Evolutionary conservation across 768 basidiomycete species (phyloP), one percentile per base, ranked within the genome.

Genomic region (Amanita polypyramis): DNA sequence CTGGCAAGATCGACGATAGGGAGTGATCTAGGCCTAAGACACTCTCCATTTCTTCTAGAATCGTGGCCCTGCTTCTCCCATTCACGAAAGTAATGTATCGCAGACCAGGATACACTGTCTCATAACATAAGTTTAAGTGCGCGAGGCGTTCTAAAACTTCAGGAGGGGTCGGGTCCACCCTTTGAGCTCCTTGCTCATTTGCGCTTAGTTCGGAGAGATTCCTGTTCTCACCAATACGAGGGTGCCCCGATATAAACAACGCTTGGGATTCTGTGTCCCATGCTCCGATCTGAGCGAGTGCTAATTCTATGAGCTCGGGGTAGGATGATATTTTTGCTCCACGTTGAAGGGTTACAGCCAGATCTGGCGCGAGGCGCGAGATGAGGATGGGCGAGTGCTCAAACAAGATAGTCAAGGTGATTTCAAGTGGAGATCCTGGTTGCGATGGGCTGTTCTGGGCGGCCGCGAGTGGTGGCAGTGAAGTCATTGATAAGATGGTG

Each of bases 71-170:
- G 51, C 76, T 76, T 50, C 92, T 75, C 29, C 89, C 88, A 57
- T 92, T 90, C 34, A 95, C 93, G 58, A 93, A 96, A 4, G 90
- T 93, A 65, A 96, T 88, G 59, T 91, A 95, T 15, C 86, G 74
- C 53, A 96, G 60, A 2, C 84, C 80, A 0, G 84, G 79, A 57
- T 82, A 95, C 45, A 65, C 65, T 23, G 59, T 66, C 60, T 93
- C 88, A 58, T 94, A 95, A 53, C 77, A 76, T 9, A 67, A 72
- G 55, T 96, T 96, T 43, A 95, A 74, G 54, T 85, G 76, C 27
- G 61, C 73, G 14, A 96, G 73, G 7, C 88, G 77, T 5, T 67
- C 74, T 17, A 95, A 69, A 32, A 93, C 82, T 50, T 80, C 80
- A 21, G 85, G 81, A 5, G 82, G 76, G 7, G 89, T 90, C 15